phyloP scores from a whole-genome alignment of 1,284 basidiomycete genomes.

The Rhodofomes roseus region DNA sequence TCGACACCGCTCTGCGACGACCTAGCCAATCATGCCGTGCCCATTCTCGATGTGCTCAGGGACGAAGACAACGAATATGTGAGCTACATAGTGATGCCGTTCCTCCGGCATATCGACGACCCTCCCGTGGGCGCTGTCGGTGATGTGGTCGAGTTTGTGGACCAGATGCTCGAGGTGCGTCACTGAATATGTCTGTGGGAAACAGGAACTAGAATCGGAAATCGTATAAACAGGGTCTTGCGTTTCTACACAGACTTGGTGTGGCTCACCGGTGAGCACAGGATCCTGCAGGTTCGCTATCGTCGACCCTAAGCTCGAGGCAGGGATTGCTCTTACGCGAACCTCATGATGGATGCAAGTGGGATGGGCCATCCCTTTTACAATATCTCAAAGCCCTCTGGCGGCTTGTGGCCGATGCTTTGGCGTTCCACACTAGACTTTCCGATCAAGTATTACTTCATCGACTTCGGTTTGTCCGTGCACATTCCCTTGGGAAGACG shows the following conservation, averaged over 20 bases:
- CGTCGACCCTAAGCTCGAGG: not conserved
- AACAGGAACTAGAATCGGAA: not conserved
- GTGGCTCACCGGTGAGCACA: slow-evolving; percentile 7
- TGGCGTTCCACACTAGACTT: too few relatives aligned
- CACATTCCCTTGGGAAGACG: not conserved
- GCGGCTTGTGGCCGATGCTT: too few relatives aligned
- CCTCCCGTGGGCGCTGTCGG: slow-evolving; percentile 22
- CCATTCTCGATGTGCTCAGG: slow-evolving; percentile 21
- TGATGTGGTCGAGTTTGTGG: slow-evolving; percentile 26
- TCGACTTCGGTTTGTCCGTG: slow-evolving; percentile 23
- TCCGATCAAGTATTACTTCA: slow-evolving; percentile 12
- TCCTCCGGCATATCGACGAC: slow-evolving; percentile 17
- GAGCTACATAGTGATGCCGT: slow-evolving; percentile 23
- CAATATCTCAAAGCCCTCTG: too few relatives aligned
- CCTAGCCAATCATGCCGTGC: slow-evolving; percentile 26
- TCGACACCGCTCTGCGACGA: slow-evolving; percentile 12
- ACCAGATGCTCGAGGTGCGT: slow-evolving; percentile 27
- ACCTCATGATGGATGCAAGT: slow-evolving; percentile 19
- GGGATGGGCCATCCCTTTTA: not conserved
- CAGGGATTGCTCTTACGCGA: not conserved
- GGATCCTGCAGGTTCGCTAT: not conserved
- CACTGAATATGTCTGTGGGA: too few relatives aligned
- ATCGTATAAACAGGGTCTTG: slow-evolving; percentile 2
- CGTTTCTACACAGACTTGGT: slow-evolving; percentile 3
- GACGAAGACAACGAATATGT: slow-evolving; percentile 13